Conservation (phyloP, 192 early-diverging fungal genomes). For the Backusella circina region DNA sequence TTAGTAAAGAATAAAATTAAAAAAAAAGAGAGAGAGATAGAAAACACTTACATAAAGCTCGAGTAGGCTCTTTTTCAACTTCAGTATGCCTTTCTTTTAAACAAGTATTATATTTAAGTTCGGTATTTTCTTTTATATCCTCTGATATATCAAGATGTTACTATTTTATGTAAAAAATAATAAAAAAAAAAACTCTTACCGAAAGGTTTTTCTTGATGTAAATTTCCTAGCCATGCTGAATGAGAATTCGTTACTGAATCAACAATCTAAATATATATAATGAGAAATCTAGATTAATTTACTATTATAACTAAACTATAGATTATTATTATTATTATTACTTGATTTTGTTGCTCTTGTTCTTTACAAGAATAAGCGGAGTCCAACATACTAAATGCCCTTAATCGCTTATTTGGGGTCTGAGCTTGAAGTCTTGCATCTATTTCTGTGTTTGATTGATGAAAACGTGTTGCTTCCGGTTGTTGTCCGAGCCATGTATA, state of each 20-base stretch:
- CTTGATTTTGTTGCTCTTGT: not conserved
- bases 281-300: not conserved
- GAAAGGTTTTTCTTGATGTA: not conserved
- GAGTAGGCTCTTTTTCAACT: conserved; percentile 51
- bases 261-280: not conserved
- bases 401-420: not conserved
- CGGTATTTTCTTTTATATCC: not conserved
- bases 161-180: not conserved
- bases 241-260: not conserved
- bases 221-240: not conserved
- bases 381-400: not conserved
- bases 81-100: not conserved
- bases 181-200: not conserved
- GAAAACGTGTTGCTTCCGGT: not conserved
- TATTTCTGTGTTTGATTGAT: not conserved
- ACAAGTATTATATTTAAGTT: not conserved
- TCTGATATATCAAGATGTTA: not conserved
- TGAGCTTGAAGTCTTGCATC: not conserved
- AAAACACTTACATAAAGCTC: conserved; percentile 62
- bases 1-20: not conserved
- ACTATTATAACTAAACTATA: not conserved
- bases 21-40: not conserved
- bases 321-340: not conserved
- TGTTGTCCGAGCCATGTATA: not conserved
- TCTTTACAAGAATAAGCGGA: not conserved